Percentiles rank a stretch among this genome's conserved stretches.
Conservation (phyloP, 495 filamentous ascomycete genomes). For the Daldinia decipiens region DNA sequence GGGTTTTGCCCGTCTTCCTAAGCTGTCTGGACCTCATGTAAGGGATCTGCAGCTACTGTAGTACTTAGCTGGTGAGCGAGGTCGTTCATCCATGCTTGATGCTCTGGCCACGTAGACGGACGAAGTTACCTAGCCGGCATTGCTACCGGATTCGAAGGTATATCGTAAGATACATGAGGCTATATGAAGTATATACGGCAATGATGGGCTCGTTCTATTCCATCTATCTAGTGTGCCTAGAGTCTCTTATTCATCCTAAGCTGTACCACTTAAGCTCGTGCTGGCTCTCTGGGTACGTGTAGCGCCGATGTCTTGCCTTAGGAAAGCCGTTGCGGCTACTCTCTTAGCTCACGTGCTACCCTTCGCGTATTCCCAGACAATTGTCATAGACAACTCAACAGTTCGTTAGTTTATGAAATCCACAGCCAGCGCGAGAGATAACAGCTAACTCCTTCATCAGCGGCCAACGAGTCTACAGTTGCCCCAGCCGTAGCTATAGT, state of each 20-base stretch:
- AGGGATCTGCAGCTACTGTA: slow-evolving; percentile 34
- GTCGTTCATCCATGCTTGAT: slow-evolving; percentile 25
- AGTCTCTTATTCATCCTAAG: slow-evolving; percentile 8
- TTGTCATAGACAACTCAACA: slow-evolving; percentile 26
- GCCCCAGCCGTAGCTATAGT: slow-evolving; percentile 35
- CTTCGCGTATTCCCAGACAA: slow-evolving; percentile 23
- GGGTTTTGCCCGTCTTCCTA: slow-evolving; percentile 6
- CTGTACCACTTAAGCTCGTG: not conserved
- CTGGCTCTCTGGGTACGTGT: slow-evolving; percentile 21
- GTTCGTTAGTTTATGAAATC: slow-evolving; percentile 22
- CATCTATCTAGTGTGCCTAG: not conserved
- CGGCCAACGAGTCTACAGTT: slow-evolving; percentile 35
- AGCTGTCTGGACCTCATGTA: slow-evolving; percentile 15
- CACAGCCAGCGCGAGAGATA: not conserved
- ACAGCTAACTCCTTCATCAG: slow-evolving; percentile 10
- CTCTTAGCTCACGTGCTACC: slow-evolving; percentile 13
- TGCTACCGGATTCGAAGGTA: slow-evolving; percentile 24
- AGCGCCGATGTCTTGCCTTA: slow-evolving; percentile 27
- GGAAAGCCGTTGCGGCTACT: slow-evolving; percentile 13
- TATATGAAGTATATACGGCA: slow-evolving; percentile 33
- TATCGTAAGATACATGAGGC: slow-evolving; percentile 31
- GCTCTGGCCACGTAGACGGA: slow-evolving; percentile 15
- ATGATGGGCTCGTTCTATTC: slow-evolving; percentile 5
- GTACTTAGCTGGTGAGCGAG: slow-evolving; percentile 20
- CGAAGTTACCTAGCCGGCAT: slow-evolving; percentile 23